Base-by-base conservation (phyloP, 768 basidiomycete species). In the Hypsizygus marmoreus region DNA sequence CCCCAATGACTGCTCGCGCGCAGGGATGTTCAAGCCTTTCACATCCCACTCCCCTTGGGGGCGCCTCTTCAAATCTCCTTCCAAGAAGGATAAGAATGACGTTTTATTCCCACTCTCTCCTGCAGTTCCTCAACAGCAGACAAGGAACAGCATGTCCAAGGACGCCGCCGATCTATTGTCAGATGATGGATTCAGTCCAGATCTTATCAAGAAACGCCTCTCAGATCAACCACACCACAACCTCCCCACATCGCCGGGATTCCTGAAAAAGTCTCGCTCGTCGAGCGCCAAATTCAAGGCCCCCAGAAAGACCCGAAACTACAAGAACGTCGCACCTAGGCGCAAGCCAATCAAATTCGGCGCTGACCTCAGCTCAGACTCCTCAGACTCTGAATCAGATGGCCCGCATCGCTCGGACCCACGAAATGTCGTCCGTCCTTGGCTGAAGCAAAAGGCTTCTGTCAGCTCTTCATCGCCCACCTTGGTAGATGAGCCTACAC, bases 11-110 rank as follows among this genome's bases (percentile, higher is more conserved):
- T 64, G 77, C 1, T 67, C 77, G 43, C 73, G 84, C 23, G 78
- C 83, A 3, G 84, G 84, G 1, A 69, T 62, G 0, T 86, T 85
- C 67, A 63, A 65, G 23, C 84, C 84, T 4, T 57, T 56, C n/a
- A 37, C 50, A 23, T 24, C 72, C n/a, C 60, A 64, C 0, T 74
- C 79, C 0, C 64, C 79, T 40, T 85, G 82, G 81, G 72, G 76
- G 10, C 72, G 73, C 26, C 42, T 78, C 14, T 75, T 83, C 48
- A 46, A 40, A 19, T 37, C 45, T 16, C 42, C 47, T 10, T 14
- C 48, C n/a, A 46, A 38, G 12, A 40, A 46, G n/a, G 52, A 57
- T 29, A 58, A 59, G 17, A 49, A 46, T 22, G 62, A 66, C 14
- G 55, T 60, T 11, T 20, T 66, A 1, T 68, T 64, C 45, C 60